phyloP scores from a whole-genome alignment of 2,329 filamentous ascomycete genomes.

The Golovinomyces cichoracearum region DNA sequence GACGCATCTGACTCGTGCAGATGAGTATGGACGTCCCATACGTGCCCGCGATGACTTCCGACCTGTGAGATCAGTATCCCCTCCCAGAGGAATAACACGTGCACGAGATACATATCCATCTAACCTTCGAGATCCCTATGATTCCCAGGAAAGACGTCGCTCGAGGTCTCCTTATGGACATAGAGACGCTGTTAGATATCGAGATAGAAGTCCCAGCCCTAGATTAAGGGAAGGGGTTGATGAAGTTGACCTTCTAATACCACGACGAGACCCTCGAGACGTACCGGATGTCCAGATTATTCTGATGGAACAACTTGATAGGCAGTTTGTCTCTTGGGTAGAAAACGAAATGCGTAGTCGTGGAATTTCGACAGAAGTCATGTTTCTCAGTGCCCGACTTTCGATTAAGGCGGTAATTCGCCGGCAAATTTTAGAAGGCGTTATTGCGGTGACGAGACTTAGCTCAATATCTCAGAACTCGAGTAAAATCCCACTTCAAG shows the following conservation, averaged over 20 bases:
- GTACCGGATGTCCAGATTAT: constrained; percentile 80
- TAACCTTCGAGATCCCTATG: constrained; percentile 15
- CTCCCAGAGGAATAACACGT: constrained; percentile 27
- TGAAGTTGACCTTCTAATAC: constrained; percentile 42
- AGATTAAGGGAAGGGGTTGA: constrained; percentile 26
- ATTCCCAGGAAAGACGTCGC: constrained; percentile 20
- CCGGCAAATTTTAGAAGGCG: constrained; percentile 67
- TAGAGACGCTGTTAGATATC: constrained; percentile 26
- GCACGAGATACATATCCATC: constrained; percentile 33
- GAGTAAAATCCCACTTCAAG: constrained; percentile 53
- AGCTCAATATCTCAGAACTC: constrained; percentile 40
- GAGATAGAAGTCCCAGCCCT: constrained; percentile 47
- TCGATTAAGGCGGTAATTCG: constrained; percentile 57
- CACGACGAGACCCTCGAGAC: constrained; percentile 43
- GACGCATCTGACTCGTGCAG: constrained; percentile 11
- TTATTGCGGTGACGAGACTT: constrained; percentile 59
- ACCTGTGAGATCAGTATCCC: constrained; percentile 32
- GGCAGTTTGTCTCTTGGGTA: constrained; percentile 62
- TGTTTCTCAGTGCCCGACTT: constrained; percentile 53
- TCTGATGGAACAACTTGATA: constrained; percentile 48
- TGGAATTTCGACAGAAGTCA: constrained; percentile 49
- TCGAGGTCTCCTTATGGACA: constrained; percentile 38
- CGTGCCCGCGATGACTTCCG: constrained; percentile 38
- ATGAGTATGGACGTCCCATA: constrained; percentile 20
- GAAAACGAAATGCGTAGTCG: constrained; percentile 48